Evolutionary conservation across 2,329 filamentous ascomycete genomes (phyloP).

Genomic region (Aaosphaeria arxii): DNA sequence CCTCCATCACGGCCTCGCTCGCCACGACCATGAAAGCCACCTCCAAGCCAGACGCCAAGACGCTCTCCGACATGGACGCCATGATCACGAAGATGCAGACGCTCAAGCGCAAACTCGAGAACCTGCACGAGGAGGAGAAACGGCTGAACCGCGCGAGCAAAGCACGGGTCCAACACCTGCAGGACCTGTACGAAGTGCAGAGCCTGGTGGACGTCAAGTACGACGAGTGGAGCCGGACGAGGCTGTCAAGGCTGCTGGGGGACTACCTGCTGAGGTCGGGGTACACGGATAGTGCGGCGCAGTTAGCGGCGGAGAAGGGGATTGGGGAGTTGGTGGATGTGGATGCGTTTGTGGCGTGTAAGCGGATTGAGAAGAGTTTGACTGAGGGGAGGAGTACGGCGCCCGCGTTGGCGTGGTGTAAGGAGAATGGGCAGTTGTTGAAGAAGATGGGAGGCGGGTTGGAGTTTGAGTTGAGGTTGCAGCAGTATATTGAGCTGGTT

Average conservation of each 20-base stretch:
- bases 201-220: conserved; percentile 89
- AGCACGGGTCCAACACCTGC: conserved; percentile 75
- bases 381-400: conserved; percentile 63
- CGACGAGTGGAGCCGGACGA: conserved; percentile 79
- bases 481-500: conserved; percentile 92
- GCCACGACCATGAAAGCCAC: conserved; percentile 59
- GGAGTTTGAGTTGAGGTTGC: conserved; percentile 88
- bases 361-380: conserved; percentile 72
- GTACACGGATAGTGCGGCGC: conserved; percentile 72
- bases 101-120: conserved; percentile 81
- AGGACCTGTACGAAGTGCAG: conserved; percentile 75
- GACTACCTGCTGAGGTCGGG: conserved; percentile 87
- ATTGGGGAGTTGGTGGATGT: conserved; percentile 85
- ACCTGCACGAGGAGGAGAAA: conserved; percentile 75
- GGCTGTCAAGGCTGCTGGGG: conserved; percentile 82
- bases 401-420: conserved; percentile 86
- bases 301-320: conserved; percentile 69
- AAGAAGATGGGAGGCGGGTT: conserved; percentile 85
- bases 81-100: conserved; percentile 84
- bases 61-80: conserved; percentile 76
- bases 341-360: conserved; percentile 81
- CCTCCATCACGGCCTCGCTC: conserved; percentile 58
- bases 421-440: conserved; percentile 87
- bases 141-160: conserved; percentile 71
- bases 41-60: conserved; percentile 47